A percentile compares a stretch with the other conserved stretches of the same genome.
These are phyloP conservation scores for Aspergillus brunneoviolaceus DNA, from an alignment of 2,329 filamentous ascomycete genomes.

Conservation along the genomic window DNA sequence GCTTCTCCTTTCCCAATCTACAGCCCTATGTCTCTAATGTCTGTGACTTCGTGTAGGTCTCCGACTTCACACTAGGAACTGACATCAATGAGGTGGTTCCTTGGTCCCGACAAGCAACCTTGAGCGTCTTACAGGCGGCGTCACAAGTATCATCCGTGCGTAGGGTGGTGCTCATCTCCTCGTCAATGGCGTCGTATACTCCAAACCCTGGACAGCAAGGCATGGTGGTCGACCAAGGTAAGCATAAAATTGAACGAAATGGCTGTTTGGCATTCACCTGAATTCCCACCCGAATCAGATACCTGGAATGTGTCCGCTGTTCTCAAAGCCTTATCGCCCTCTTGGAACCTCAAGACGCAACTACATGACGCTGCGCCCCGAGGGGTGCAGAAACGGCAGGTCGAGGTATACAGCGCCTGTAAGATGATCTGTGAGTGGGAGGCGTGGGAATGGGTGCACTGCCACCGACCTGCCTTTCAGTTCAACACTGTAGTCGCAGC, in stretches of 20 bases:
- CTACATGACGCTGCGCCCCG: neutral
- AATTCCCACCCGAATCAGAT: neutral
- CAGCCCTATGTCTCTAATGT: too few species aligned
- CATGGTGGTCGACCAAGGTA: neutral
- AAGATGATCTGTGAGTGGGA: constrained; percentile 51
- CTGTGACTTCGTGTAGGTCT: too few species aligned
- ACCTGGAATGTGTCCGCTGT: constrained; percentile 11
- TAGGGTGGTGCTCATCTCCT: constrained; percentile 22
- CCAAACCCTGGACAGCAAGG: constrained; percentile 8
- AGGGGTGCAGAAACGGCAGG: neutral
- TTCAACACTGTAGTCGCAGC: constrained; percentile 37
- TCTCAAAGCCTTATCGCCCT: neutral
- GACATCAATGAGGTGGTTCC: too few species aligned
- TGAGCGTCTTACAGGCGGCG: too few species aligned
- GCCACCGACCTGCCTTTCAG: constrained; percentile 47
- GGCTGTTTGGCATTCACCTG: neutral
- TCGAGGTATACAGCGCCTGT: constrained; percentile 34
- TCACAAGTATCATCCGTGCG: constrained; percentile 4
- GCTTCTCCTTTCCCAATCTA: too few species aligned
- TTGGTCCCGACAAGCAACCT: too few species aligned
- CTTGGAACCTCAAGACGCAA: too few species aligned
- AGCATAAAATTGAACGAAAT: too few species aligned
- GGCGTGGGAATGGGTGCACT: constrained; percentile 48
- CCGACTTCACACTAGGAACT: constrained; percentile 7
- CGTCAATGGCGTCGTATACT: constrained; percentile 4